Base-by-base conservation (phyloP, 352 stramenopile genomes). In the Phytophthora fragariaefolia region DNA sequence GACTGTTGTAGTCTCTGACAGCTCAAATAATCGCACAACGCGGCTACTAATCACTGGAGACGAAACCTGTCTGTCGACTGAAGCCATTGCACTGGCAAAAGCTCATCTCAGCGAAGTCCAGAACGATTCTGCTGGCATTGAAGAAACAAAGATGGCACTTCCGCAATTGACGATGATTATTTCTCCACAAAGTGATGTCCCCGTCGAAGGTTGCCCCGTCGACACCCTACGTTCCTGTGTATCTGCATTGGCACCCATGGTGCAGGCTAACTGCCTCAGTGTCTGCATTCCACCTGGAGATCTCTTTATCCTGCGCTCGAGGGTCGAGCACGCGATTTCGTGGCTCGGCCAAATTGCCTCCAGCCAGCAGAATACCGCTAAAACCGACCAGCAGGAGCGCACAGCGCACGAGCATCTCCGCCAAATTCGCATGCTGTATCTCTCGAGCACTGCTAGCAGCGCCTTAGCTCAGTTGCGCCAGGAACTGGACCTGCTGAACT, bases 31-130 rank as follows among this genome's bases (percentile, higher is more conserved):
- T 24, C 58, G 66, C 18, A 64, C 60, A 0, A 66, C 63, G 13
- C 54, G 58, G 17, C 27, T 64, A 48, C 26, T 48, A 17, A 13
- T 80, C 24, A 20, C 15, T 42, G 69, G 48, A 3, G 72, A 82
- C 34, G 69, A 76, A 56, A 79, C 64, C 22, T 66, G 61, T 27
- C 56, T 78, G 23, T 71, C 58, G n/a, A 42, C 38, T 18, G 54
- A 69, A n/a, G 65, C 60, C 17, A 53, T 79, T 17, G 42, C 65
- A 12, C 69, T 77, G 18, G 66, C 61, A 15, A 66, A 69, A 28
- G 53, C 58, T 15, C 48, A 48, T 4, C 34, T 80, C 10, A 30
- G 24, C 6, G 47, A 68, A 18, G 7, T 46, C 12, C 17, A 47
- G 7, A 27, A 43, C 4, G 45, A 43, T 43, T 17, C 30, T 2